Evolutionary conservation across 768 basidiomycete genomes (phyloP), one percentile per base, ranked within the genome.

Genomic region (Russula sp.): DNA sequence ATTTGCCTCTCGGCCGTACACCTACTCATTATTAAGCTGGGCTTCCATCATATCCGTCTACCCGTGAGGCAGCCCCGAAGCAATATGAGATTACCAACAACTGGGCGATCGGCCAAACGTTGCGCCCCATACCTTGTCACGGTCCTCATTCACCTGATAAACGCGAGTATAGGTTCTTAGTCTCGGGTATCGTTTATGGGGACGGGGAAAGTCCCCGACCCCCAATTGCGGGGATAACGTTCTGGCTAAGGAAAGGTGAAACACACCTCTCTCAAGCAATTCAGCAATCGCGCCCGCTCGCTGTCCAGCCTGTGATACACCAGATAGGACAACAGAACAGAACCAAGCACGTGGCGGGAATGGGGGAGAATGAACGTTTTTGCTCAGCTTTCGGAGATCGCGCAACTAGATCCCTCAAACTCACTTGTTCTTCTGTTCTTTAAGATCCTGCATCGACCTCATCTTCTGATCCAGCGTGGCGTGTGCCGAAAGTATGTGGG

Each of bases 401-500:
- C 9, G 29, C 49, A 52, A 59, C 48, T 59, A 61, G 29, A 46
- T 32, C 38, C 63, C 41, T 65, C 38, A 34, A 16, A 75, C 83
- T 48, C 69, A 90, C 90, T 88, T 86, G 72, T 92, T 90, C 73
- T 86, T 87, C 75, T 93, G 90, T 72, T 90, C 90, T 57, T 82
- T 82, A 48, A 93, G 76, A 70, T 92, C 90, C 73, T 92, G 87
- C 16, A 93, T 83, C 8, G 86, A 81, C 66, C 84, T 88, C 64
- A 81, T 81, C 71, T 90, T 91, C 70, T 87, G 83, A 63, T 91
- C 88, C 5, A 93, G 76, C 35, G 85, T 81, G 2, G 88, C 84
- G 70, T 93, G 90, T 7, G 89, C 89, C 8, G 90, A 90, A 2
- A 93, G 76, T 46, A 93, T 90, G 70, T 93, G 89, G 10, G 91